Evolutionary conservation across 2,329 filamentous ascomycete species (phyloP).

Genomic region (Rutstroemia sp.): DNA sequence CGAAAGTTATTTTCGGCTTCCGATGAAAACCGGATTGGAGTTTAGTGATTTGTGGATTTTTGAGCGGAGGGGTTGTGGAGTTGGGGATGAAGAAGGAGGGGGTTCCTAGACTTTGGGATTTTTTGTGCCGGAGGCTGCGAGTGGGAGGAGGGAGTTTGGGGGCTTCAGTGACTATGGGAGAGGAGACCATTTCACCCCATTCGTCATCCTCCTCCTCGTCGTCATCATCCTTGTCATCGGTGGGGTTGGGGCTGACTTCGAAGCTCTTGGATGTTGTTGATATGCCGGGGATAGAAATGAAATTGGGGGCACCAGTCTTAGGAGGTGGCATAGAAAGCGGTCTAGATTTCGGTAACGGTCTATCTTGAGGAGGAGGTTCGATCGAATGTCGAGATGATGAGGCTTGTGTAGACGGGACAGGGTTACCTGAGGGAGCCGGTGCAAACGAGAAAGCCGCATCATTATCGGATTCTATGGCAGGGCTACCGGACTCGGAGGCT

Average conservation of each 20-base stretch:
- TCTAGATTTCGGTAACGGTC: background rate
- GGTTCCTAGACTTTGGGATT: slow-evolving; percentile 16
- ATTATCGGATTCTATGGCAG: background rate
- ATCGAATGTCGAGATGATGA: background rate
- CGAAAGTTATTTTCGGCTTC: slow-evolving; percentile 4
- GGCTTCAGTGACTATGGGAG: slow-evolving; percentile 20
- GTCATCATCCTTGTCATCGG: background rate
- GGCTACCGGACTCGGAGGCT: background rate
- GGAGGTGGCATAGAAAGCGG: slow-evolving; percentile 2
- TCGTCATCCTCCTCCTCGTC: slow-evolving; percentile 30
- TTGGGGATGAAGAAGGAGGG: background rate
- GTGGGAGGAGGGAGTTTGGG: slow-evolving; percentile 1
- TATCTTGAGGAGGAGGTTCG: background rate
- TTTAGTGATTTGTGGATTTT: slow-evolving; percentile 8
- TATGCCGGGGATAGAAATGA: background rate
- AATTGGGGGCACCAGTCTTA: background rate
- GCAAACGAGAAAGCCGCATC: too few relatives aligned
- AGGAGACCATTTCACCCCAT: slow-evolving; percentile 34
- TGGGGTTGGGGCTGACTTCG: background rate
- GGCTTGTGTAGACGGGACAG: background rate
- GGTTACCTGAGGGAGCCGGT: background rate
- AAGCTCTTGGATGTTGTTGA: too few relatives aligned
- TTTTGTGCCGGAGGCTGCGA: slow-evolving; percentile 14
- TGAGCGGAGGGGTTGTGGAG: background rate
- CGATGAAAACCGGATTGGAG: slow-evolving; percentile 5